phyloP scores from a whole-genome alignment of 2,329 filamentous ascomycete species.

The Neonectria sp. region DNA sequence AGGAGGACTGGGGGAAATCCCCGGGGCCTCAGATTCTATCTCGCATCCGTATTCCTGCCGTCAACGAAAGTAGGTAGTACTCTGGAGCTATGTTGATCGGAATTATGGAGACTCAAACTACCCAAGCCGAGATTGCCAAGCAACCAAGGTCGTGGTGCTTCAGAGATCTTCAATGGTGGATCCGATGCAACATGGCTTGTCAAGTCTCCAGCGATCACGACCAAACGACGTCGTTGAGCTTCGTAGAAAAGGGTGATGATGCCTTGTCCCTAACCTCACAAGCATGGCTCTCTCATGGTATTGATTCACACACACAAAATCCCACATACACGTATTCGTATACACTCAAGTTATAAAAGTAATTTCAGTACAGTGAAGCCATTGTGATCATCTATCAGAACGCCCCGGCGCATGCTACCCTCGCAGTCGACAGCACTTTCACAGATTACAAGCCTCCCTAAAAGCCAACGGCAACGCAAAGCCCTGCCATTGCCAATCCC shows the following conservation, averaged over 20 bases:
- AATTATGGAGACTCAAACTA: not conserved
- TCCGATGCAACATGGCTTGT: not conserved
- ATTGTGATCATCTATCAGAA: constrained; percentile 49
- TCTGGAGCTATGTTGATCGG: not conserved
- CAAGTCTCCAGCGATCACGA: not conserved
- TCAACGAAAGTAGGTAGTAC: no score
- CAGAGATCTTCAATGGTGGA: not conserved
- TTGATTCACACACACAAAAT: not conserved
- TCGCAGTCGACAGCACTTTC: constrained; percentile 40
- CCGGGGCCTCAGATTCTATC: not conserved
- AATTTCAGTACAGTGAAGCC: constrained; percentile 37
- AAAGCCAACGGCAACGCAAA: constrained; percentile 27
- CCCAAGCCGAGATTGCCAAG: not conserved
- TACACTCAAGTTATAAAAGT: constrained; percentile 11
- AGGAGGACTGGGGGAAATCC: not conserved
- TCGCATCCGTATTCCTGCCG: not conserved
- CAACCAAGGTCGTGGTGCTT: not conserved
- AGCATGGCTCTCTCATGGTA: not conserved
- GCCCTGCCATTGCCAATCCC: constrained; percentile 3
- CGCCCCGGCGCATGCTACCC: constrained; percentile 48
- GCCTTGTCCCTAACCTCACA: not conserved
- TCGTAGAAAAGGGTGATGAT: no score
- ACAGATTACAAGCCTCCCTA: constrained; percentile 45
- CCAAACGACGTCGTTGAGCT: not conserved
- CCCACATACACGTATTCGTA: not conserved